phyloP scores from a whole-genome alignment of 768 basidiomycete species.

The Calocybe gangraenosa region DNA sequence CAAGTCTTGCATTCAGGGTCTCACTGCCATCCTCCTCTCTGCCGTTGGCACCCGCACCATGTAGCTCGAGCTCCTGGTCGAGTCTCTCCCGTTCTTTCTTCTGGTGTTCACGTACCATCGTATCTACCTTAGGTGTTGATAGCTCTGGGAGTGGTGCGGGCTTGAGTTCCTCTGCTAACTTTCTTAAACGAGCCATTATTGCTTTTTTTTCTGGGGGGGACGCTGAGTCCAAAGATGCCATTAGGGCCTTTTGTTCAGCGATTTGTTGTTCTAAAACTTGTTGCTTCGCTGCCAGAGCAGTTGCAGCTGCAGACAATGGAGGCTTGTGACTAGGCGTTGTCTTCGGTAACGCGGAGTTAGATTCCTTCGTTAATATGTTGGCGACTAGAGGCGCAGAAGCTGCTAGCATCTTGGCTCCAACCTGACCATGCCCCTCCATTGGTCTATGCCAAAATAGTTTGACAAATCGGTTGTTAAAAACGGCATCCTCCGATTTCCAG shows the following conservation, averaged over 20 bases:
- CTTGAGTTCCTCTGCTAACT: slow-evolving; percentile 79
- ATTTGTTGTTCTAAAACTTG: slow-evolving; percentile 78
- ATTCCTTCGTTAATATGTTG: slow-evolving; percentile 44
- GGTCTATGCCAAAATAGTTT: slow-evolving; percentile 96
- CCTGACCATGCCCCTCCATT: slow-evolving; percentile 84
- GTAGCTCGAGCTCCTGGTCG: slow-evolving; percentile 82
- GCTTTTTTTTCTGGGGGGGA: slow-evolving; percentile 71
- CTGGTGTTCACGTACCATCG: slow-evolving; percentile 39
- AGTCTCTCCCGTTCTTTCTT: slow-evolving; percentile 60
- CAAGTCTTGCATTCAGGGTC: slow-evolving; percentile 69
- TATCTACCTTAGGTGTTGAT: slow-evolving; percentile 20
- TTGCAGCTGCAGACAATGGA: slow-evolving; percentile 29
- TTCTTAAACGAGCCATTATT: slow-evolving; percentile 72
- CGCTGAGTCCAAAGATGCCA: slow-evolving; percentile 63
- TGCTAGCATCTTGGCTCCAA: slow-evolving; percentile 73
- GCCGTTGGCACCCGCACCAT: slow-evolving; percentile 33
- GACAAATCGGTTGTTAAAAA: slow-evolving; percentile 91
- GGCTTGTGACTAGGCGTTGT: slow-evolving; percentile 32
- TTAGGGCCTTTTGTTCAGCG: slow-evolving; percentile 82
- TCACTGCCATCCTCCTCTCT: slow-evolving; percentile 54
- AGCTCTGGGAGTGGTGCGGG: slow-evolving; percentile 27
- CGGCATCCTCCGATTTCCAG: slow-evolving; percentile 93
- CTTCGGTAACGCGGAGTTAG: slow-evolving; percentile 13
- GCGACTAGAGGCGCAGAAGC: slow-evolving; percentile 77
- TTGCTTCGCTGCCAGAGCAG: slow-evolving; percentile 68